Evolutionary conservation across 768 basidiomycete genomes (phyloP), one percentile per base, ranked within the genome.

Genomic region (Leccinellum luteum): DNA sequence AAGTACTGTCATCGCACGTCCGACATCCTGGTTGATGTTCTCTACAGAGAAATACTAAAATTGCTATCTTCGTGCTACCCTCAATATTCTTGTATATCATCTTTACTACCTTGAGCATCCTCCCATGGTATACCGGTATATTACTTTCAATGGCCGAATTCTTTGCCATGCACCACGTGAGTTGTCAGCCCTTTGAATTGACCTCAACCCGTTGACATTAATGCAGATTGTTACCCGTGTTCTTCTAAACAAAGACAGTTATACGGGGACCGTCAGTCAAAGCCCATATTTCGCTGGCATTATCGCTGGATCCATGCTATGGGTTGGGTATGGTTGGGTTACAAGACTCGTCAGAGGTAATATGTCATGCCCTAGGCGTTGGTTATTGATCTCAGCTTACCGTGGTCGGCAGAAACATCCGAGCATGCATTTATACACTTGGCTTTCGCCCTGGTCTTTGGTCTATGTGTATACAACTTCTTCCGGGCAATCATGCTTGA

Each of bases 281-380:
- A 93, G 91, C 55, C 95, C 95, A 0, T 97, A 98, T 74, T 95
- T 98, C 66, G 85, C 92, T 1, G 89, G 92, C 10, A 93, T 99
- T 60, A 97, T 99, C 56, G 81, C 76, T 47, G 92, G 79, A 2
- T 91, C 89, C 4, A 82, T 98, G 68, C 68, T 94, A 35, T 97
- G 94, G 93, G 92, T 96, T 8, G 78, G 82, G 3, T 93, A 83
- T 55, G 84, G 83, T 52, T 98, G 94, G 94, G 71, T 86, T 7
- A 86, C 89, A 3, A 80, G 90, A 35, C 83, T 95, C 17, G 76
- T 94, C 8, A 77, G 79, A 66, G 85, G 90, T 91, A 69, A 64
- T 82, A 75, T 49, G 34, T 49, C 15, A 17, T 23, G 31, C 32
- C 1, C 21, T 21, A 2, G 23, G 2, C 19, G 3, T 52, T 41